A percentile compares a stretch with the other conserved stretches of the same genome.
phyloP scores from a whole-genome alignment of 2,329 filamentous ascomycete genomes.

The Colletotrichum lupini region DNA sequence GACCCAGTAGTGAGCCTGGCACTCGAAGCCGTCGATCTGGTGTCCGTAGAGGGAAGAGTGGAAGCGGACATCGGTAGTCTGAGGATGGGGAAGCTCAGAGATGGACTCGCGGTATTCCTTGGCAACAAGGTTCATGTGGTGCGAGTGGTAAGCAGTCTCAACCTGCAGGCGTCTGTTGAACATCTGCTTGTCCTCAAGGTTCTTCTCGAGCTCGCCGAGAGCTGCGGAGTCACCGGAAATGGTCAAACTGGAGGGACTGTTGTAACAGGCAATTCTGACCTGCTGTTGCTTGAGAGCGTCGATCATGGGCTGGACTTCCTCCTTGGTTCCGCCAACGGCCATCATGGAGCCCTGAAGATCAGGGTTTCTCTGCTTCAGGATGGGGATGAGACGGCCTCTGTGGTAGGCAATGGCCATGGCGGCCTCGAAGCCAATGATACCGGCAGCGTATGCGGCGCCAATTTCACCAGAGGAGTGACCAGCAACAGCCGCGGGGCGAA shows the following conservation, averaged over 20 bases:
- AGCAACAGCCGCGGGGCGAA: conserved; percentile 51
- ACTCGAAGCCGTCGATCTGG: conserved; percentile 49
- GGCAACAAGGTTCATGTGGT: conserved; percentile 63
- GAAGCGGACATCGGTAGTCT: conserved; percentile 51
- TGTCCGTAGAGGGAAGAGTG: conserved; percentile 58
- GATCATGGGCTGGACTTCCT: conserved; percentile 55
- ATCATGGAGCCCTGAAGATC: conserved; percentile 63
- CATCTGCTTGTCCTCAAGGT: conserved; percentile 47
- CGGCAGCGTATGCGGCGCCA: conserved; percentile 56
- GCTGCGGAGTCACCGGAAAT: conserved; percentile 48
- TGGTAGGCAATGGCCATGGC: conserved; percentile 63
- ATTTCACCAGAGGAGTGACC: conserved; percentile 63
- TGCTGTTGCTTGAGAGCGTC: conserved; percentile 51
- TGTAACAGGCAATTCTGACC: conserved; percentile 55
- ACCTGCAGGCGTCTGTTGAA: conserved; percentile 62
- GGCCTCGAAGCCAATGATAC: conserved; percentile 50
- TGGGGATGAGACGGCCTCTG: conserved; percentile 55
- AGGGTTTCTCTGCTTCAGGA: conserved; percentile 53
- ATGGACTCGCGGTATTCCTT: conserved; percentile 48
- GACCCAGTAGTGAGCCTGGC: conserved; percentile 54
- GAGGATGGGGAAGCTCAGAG: conserved; percentile 50
- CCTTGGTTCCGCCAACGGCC: conserved; percentile 61
- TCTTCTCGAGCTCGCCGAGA: conserved; percentile 44
- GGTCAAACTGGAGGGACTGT: conserved; percentile 63
- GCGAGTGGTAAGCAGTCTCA: conserved; percentile 65